Base-by-base conservation (phyloP, 208 protist genomes). In the Trypanosoma brucei region DNA sequence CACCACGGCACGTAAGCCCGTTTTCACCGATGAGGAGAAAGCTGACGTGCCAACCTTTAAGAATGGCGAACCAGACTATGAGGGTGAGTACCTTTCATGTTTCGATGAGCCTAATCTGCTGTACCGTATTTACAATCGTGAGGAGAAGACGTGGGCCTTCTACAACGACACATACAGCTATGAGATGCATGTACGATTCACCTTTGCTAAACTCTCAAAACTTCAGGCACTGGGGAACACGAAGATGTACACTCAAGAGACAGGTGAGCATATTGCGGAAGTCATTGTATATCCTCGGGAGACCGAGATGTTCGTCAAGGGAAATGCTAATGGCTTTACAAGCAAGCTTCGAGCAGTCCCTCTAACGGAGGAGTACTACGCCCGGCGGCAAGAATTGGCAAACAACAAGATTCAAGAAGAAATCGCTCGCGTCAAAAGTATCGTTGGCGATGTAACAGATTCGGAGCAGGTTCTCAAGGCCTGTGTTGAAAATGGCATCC, bases 101-200 rank as follows among this genome's bases (percentile, higher is more conserved):
- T 92, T 92, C 68, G 75, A 89, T 45, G 85, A 89, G 58, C 68
- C 77, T n/a, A 85, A 88, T 65, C 54, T 92, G 45, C 68, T 92
- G 50, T 92, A 87, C 69, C 85, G 81, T 35, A 85, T 92, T 67
- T 69, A 79, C 31, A 76, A 89, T 64, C 65, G 55, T 36, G 62
- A 83, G 54, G 70, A 78, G 55, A 87, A 85, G 63, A 82, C 74
- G 9, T 92, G 85, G 83, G 71, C 79, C 55, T 89, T 92, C 56
- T 92, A 92, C 73, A 92, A 92, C 67, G 85, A 92, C 73, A 89
- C 62, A 33, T 52, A 63, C 33, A 61, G 74, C 33, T 89, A 89
- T 58, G 79, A 92, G 53, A 83, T 92, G 79, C 82, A 89, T 61
- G 74, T 89, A 35, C 55, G 72, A 54, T 88, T 88, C 60, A 81